A percentile compares a stretch with the other conserved stretches of the same genome.
These are phyloP conservation scores for Talaromyces atroroseus DNA, from an alignment of 2,329 filamentous ascomycete species.

Conservation along the genomic window DNA sequence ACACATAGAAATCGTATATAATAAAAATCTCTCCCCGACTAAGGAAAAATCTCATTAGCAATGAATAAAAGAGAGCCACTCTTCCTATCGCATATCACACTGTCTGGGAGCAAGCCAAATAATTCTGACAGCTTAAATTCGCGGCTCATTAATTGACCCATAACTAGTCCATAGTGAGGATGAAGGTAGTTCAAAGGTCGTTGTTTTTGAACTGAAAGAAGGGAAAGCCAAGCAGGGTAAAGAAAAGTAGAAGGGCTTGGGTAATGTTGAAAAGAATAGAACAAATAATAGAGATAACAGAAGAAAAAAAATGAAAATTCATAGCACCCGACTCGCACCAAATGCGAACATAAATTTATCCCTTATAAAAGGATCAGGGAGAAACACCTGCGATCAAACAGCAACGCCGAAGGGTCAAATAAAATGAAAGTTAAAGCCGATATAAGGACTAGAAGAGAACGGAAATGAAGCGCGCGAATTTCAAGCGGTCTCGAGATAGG, in stretches of 20 bases:
- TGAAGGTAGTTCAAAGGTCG: conserved; percentile 38
- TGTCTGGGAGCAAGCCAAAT: not conserved
- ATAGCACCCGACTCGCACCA: not conserved
- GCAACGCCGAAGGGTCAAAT: not conserved
- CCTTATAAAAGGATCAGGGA: not conserved
- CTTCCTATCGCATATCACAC: not conserved
- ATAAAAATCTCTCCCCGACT: not conserved
- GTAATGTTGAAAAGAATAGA: not conserved
- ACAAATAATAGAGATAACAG: not conserved
- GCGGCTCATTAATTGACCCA: not conserved
- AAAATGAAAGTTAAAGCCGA: not conserved
- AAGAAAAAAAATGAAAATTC: not conserved
- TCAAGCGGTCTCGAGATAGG: not conserved
- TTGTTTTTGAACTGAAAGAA: not conserved
- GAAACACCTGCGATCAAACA: not conserved
- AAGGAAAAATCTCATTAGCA: not conserved
- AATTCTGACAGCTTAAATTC: not conserved
- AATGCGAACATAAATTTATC: not conserved
- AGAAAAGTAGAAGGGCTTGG: not conserved
- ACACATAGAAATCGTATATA: not conserved
- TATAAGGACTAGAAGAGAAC: not conserved
- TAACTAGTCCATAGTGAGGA: conserved; percentile 45
- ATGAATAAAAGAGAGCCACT: not conserved
- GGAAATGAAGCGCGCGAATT: not conserved
- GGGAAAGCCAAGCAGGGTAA: not conserved